Percentiles rank a stretch among this genome's conserved stretches.
phyloP scores from a whole-genome alignment of 352 stramenopile genomes.

The Globisporangium orthogonon region DNA sequence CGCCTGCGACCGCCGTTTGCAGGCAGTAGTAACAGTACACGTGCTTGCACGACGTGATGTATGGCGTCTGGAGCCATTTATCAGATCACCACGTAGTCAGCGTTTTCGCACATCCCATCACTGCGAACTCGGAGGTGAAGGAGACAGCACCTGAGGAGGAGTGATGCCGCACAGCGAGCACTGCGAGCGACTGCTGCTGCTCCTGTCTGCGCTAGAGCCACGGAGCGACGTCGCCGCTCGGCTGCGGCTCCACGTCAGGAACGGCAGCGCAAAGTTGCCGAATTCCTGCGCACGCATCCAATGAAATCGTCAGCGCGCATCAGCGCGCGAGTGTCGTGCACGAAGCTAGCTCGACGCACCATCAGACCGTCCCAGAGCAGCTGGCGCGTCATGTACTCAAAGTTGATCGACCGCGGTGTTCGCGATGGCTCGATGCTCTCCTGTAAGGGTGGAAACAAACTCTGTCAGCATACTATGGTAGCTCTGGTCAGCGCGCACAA shows the following conservation, averaged over 20 bases:
- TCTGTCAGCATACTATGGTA: no score
- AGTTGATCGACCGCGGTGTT: slow-evolving; percentile 67
- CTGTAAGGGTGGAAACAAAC: slow-evolving; percentile 14
- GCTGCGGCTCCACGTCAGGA: slow-evolving; percentile 61
- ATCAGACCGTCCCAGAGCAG: slow-evolving; percentile 80
- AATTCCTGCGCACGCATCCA: slow-evolving; percentile 45
- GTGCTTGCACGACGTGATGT: slow-evolving; percentile 84
- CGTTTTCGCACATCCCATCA: background rate
- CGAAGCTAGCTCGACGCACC: slow-evolving; percentile 21
- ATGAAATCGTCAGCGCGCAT: background rate
- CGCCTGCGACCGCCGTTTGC: slow-evolving; percentile 58
- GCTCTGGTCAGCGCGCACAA: background rate
- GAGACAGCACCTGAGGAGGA: slow-evolving; percentile 31
- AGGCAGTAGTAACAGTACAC: slow-evolving; percentile 86
- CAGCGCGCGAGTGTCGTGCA: background rate
- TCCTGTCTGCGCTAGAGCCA: slow-evolving; percentile 2
- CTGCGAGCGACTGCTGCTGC: slow-evolving; percentile 16
- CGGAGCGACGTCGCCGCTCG: slow-evolving; percentile 16
- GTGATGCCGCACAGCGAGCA: slow-evolving; percentile 61
- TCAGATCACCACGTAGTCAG: background rate
- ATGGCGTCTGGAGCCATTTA: slow-evolving; percentile 46
- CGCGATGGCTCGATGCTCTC: slow-evolving; percentile 49
- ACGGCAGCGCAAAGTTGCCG: slow-evolving; percentile 63
- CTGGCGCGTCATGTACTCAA: slow-evolving; percentile 85
- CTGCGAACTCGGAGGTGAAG: background rate